phyloP scores from a whole-genome alignment of 2,329 filamentous ascomycete species.

The Emergomyces orientalis region DNA sequence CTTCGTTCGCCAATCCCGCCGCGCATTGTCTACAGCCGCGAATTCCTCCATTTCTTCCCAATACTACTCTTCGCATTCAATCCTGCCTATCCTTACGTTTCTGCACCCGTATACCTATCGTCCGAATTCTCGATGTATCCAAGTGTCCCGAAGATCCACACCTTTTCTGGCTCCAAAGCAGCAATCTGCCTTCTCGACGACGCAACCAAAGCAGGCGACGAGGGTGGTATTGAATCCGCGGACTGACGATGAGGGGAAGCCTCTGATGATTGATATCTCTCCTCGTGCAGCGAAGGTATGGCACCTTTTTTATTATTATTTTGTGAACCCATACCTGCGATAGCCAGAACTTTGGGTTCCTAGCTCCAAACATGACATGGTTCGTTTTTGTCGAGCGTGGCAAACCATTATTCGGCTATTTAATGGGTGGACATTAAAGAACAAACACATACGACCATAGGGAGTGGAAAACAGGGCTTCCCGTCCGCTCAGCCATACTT shows the following conservation, averaged over 20 bases:
- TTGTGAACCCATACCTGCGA: neutral
- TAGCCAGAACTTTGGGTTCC: neutral
- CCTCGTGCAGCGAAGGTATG: conserved; percentile 67
- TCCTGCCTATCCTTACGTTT: conserved; percentile 10
- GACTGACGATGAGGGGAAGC: conserved; percentile 72
- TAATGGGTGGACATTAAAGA: conserved; percentile 9
- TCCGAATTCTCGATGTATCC: conserved; percentile 10
- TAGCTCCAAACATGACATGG: neutral
- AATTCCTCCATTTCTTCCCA: conserved; percentile 25
- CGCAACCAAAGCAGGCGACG: conserved; percentile 27
- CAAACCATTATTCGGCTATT: conserved; percentile 11
- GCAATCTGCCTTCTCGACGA: conserved; percentile 28
- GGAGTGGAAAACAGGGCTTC: conserved; percentile 40
- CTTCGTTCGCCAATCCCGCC: conserved; percentile 14
- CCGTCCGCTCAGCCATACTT: conserved; percentile 40
- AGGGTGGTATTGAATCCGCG: conserved; percentile 57
- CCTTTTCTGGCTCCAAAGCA: conserved; percentile 13
- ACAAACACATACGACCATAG: conserved; percentile 37
- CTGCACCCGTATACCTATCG: conserved; percentile 17
- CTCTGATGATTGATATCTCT: conserved; percentile 75
- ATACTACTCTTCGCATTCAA: conserved; percentile 14
- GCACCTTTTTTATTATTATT: conserved; percentile 5
- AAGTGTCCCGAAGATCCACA: conserved; percentile 1
- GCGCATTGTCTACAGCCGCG: conserved; percentile 18
- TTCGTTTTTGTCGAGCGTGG: neutral